These are phyloP conservation scores for Schoenoplectus triqueter DNA, from an alignment of 202 grass and related monocot genomes.

Conservation along the genomic window DNA sequence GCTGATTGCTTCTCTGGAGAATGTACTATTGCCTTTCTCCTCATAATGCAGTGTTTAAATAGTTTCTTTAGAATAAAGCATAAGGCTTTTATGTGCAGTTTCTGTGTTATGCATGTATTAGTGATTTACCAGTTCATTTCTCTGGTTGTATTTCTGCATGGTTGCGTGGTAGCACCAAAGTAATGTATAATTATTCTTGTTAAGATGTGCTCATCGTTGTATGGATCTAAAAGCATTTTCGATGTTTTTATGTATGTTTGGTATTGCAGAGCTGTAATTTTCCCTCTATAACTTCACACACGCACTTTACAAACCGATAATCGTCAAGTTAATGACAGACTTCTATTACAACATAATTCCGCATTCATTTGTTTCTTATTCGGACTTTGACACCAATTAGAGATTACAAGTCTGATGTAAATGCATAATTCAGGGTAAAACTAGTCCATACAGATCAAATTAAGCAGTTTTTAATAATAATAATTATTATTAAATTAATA, in stretches of 20 bases:
- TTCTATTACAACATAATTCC: too few relatives aligned
- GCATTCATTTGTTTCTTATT: too few relatives aligned
- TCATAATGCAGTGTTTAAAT: background rate
- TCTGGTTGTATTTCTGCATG: background rate
- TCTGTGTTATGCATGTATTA: background rate
- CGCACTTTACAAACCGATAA: too few relatives aligned
- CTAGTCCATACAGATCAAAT: too few relatives aligned
- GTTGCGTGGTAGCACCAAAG: background rate
- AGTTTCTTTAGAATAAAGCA: slow-evolving; percentile 11
- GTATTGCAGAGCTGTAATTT: background rate
- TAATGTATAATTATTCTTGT: background rate
- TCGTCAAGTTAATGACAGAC: too few relatives aligned
- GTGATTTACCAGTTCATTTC: background rate
- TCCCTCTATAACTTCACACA: background rate
- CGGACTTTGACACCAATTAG: too few relatives aligned
- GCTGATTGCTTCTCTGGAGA: slow-evolving; percentile 36
- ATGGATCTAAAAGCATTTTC: background rate
- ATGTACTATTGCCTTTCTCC: background rate
- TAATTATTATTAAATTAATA: too few relatives aligned
- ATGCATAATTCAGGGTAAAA: too few relatives aligned
- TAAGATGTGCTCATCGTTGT: background rate
- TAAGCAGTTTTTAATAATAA: too few relatives aligned
- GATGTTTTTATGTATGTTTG: background rate
- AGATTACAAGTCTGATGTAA: too few relatives aligned
- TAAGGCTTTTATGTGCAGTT: background rate